Evolutionary conservation across 495 filamentous ascomycete species (phyloP).

Genomic region (Aspergillus olivimuriae): DNA sequence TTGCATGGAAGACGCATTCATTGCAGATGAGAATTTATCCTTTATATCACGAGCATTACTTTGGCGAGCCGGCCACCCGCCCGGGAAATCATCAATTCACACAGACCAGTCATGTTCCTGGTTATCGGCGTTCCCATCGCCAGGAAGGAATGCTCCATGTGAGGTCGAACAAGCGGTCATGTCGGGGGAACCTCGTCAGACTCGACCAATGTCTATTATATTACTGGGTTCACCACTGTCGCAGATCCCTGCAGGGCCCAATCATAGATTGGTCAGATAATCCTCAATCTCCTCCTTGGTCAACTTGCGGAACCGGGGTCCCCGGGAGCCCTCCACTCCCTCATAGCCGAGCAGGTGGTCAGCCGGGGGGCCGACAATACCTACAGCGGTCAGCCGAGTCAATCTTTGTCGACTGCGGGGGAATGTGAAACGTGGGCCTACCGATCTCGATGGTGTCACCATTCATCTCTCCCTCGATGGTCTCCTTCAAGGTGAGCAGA

Average conservation of each 20-base stretch:
- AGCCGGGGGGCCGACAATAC: conserved; percentile 91
- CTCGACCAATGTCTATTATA: conserved; percentile 21
- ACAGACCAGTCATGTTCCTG: background rate
- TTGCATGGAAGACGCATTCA: background rate
- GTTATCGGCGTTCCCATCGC: background rate
- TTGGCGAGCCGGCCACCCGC: background rate
- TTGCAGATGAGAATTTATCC: background rate
- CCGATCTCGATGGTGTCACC: conserved; percentile 99
- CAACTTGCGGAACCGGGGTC: conserved; percentile 92
- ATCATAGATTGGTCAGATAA: conserved; percentile 90
- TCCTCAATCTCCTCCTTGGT: conserved; percentile 98
- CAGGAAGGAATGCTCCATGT: background rate
- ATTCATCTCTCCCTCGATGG: conserved; percentile 98
- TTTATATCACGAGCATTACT: background rate
- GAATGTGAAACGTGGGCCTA: conserved; percentile 38
- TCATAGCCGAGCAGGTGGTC: conserved; percentile 88
- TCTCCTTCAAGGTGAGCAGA: conserved; percentile 95
- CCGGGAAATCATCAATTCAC: background rate
- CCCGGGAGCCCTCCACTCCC: conserved; percentile 81
- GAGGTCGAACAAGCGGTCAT: conserved; percentile 5
- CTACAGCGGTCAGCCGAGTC: conserved; percentile 43
- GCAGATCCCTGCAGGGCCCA: conserved; percentile 8
- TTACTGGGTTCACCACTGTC: conserved; percentile 15
- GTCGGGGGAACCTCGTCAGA: conserved; percentile 17
- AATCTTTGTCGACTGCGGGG: background rate